Conservation (phyloP, 345 rosid genomes). For the Populus deltoides region DNA sequence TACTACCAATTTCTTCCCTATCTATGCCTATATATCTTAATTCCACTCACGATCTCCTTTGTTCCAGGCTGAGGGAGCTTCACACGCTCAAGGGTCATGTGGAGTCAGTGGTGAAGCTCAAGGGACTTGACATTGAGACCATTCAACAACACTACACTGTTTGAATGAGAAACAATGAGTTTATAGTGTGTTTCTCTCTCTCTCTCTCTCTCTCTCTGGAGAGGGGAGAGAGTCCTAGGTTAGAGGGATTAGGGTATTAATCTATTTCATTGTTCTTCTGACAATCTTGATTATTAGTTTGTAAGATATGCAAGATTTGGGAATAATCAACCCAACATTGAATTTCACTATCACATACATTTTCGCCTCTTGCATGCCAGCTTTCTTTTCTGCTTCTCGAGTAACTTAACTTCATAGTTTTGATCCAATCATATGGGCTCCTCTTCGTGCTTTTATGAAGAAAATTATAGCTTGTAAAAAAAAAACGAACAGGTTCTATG, state of each 20-base stretch:
- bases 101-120: constrained; percentile 90
- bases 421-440: too few species aligned
- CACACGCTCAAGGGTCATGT: constrained; percentile 90
- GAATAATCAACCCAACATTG: constrained; percentile 14
- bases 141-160: constrained; percentile 88
- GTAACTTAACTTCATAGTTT: too few species aligned
- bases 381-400: too few species aligned
- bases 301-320: constrained; percentile 8
- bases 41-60: neutral
- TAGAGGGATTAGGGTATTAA: neutral
- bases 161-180: constrained; percentile 29
- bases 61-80: constrained; percentile 73
- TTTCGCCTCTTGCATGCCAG: too few species aligned
- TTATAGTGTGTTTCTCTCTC: neutral
- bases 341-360: too few species aligned
- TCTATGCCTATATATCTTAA: neutral
- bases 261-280: neutral
- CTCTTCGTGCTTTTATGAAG: too few species aligned
- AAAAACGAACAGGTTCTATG: too few species aligned
- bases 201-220: neutral
- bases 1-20: neutral
- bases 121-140: constrained; percentile 85
- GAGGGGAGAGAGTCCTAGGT: neutral
- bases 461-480: too few species aligned
- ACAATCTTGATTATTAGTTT: constrained; percentile 1